Conservation (phyloP, 257 asterid species). For the Anisodus acutangulus region DNA sequence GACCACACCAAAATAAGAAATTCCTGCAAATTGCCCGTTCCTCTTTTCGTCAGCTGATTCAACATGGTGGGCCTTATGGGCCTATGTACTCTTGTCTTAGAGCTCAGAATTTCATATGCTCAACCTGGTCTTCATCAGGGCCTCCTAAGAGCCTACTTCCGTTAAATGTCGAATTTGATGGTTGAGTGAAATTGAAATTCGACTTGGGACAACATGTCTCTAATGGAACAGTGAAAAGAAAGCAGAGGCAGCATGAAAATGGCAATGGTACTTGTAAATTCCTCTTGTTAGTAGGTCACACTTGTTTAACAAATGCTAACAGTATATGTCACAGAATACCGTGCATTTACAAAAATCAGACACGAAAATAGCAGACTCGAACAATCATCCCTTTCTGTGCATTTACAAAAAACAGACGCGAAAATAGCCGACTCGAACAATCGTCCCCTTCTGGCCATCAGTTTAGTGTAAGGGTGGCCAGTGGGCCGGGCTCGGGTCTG, state of each 20-base stretch:
- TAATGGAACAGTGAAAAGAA: background rate
- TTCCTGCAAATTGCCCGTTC: too few species aligned
- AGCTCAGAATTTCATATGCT: background rate
- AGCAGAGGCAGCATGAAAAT: background rate
- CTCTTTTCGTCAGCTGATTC: background rate
- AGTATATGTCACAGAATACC: too few species aligned
- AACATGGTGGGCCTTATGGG: conserved; percentile 1
- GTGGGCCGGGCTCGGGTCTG: too few species aligned
- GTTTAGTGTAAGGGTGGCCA: background rate
- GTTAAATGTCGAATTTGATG: background rate
- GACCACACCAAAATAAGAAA: too few species aligned
- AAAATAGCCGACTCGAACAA: too few species aligned
- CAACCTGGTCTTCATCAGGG: background rate
- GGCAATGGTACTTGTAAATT: background rate
- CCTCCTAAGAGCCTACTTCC: background rate
- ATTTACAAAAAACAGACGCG: too few species aligned
- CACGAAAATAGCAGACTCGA: too few species aligned
- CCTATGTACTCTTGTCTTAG: background rate
- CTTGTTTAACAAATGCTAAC: background rate
- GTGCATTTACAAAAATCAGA: too few species aligned
- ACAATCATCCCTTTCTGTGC: too few species aligned
- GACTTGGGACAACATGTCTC: background rate
- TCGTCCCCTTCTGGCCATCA: too few species aligned
- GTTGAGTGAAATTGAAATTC: background rate
- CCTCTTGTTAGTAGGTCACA: background rate